These are phyloP conservation scores for Erodium moschatum DNA, from an alignment of 441 rosid species.

Conservation along the genomic window DNA sequence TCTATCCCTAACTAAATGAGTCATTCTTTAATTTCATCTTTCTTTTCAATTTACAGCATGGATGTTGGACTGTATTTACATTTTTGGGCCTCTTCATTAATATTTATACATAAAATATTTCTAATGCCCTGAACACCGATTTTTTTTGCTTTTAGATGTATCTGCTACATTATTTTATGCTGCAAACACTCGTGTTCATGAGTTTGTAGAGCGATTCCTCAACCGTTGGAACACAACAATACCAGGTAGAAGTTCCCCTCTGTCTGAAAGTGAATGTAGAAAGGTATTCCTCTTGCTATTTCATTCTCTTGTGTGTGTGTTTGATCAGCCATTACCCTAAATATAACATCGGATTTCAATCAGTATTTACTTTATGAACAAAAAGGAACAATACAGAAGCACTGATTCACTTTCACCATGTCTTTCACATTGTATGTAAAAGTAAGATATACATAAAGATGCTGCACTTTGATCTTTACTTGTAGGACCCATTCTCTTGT, in stretches of 20 bases:
- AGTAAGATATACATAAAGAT: too few species aligned
- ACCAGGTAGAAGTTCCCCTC: background rate
- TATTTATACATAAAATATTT: background rate
- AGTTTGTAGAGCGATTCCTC: conserved; percentile 3
- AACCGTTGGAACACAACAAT: background rate
- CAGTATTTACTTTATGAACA: too few species aligned
- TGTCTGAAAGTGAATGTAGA: background rate
- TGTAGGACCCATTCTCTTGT: too few species aligned
- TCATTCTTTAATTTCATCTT: background rate
- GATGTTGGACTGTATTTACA: background rate
- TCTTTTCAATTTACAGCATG: background rate
- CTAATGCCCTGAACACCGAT: background rate
- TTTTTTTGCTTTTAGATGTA: background rate
- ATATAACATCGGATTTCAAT: too few species aligned
- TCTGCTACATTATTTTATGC: conserved; percentile 5
- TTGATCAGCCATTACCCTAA: too few species aligned
- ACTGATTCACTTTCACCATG: too few species aligned
- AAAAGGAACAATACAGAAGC: too few species aligned
- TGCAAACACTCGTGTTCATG: background rate
- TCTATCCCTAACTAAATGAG: background rate
- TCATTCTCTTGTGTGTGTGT: background rate
- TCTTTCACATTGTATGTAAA: too few species aligned
- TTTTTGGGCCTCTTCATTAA: background rate
- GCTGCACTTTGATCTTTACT: too few species aligned
- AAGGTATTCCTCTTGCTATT: background rate